phyloP scores from a whole-genome alignment of 129 eudicot genomes.

The Arctium minus region DNA sequence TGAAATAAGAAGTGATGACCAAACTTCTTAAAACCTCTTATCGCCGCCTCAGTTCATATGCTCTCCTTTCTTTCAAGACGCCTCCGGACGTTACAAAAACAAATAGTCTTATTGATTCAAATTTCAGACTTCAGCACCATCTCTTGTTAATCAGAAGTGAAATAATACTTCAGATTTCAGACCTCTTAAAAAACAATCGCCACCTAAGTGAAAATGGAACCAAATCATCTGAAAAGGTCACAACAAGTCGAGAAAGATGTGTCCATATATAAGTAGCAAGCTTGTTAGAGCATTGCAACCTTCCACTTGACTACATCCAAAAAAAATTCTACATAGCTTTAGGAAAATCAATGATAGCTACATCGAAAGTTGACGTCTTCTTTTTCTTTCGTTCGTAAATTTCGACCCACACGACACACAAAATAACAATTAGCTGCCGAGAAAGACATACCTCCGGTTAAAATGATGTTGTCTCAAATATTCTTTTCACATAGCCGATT shows the following conservation, averaged over 20 bases:
- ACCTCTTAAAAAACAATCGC: too few species aligned
- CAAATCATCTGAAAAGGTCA: neutral
- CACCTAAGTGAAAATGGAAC: neutral
- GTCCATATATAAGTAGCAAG: neutral
- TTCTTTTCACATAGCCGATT: neutral
- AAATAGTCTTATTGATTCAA: too few species aligned
- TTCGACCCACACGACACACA: neutral
- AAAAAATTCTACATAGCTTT: neutral
- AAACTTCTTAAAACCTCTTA: too few species aligned
- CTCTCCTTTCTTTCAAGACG: too few species aligned
- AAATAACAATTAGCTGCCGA: neutral
- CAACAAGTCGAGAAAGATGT: neutral
- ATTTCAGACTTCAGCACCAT: too few species aligned
- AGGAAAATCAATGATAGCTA: conserved; percentile 14
- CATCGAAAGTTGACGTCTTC: conserved; percentile 17
- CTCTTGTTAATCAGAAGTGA: too few species aligned
- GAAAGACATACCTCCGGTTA: conserved; percentile 20
- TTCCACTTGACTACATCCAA: conserved; percentile 4
- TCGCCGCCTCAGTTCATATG: too few species aligned
- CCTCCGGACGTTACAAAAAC: too few species aligned
- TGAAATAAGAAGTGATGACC: too few species aligned
- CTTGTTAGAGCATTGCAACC: neutral
- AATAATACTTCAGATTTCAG: too few species aligned
- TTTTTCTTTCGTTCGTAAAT: conserved; percentile 5
- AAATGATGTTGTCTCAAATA: conserved; percentile 14